Evolutionary conservation across 768 basidiomycete species (phyloP).

Genomic region (Mycena indigotica): DNA sequence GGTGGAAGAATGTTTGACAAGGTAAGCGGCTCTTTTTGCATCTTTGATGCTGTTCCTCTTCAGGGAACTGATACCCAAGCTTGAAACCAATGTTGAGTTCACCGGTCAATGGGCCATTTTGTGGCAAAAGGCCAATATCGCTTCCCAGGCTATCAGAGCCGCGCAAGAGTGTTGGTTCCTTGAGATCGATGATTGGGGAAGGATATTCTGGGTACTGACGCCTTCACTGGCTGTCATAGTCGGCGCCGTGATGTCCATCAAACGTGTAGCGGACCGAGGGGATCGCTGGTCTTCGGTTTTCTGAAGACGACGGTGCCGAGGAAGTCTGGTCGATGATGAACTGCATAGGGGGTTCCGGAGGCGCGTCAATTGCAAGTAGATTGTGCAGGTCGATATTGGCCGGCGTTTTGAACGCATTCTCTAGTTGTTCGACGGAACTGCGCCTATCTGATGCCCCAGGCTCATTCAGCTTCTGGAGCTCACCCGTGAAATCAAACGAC

Average conservation of each 20-base stretch:
- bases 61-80: slow-evolving; percentile 59
- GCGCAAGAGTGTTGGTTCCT: slow-evolving; percentile 42
- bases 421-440: slow-evolving; percentile 83
- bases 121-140: slow-evolving; percentile 32
- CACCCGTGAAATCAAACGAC: slow-evolving; percentile 85
- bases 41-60: slow-evolving; percentile 23
- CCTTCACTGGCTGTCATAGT: slow-evolving; percentile 26
- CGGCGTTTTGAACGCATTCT: slow-evolving; percentile 78
- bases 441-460: slow-evolving; percentile 66
- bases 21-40: slow-evolving; percentile 46
- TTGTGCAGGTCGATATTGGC: slow-evolving; percentile 63
- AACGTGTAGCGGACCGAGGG: slow-evolving; percentile 18
- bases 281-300: slow-evolving; percentile 15
- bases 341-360: slow-evolving; percentile 58
- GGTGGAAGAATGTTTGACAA: slow-evolving; percentile 80
- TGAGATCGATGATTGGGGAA: slow-evolving; percentile 36
- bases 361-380: slow-evolving; percentile 42
- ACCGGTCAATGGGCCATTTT: slow-evolving; percentile 58
- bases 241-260: slow-evolving; percentile 35
- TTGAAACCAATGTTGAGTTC: slow-evolving; percentile 72
- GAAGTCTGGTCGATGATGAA: slow-evolving; percentile 4
- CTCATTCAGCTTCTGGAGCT: slow-evolving; percentile 68
- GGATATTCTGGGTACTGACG: slow-evolving; percentile 12
- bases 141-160: slow-evolving; percentile 42
- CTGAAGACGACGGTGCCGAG: slow-evolving; percentile 13